A percentile compares a stretch with the other conserved stretches of the same genome.
These are phyloP conservation scores for Stemphylium vesicarium DNA, from an alignment of 2,329 filamentous ascomycete genomes.

Conservation along the genomic window DNA sequence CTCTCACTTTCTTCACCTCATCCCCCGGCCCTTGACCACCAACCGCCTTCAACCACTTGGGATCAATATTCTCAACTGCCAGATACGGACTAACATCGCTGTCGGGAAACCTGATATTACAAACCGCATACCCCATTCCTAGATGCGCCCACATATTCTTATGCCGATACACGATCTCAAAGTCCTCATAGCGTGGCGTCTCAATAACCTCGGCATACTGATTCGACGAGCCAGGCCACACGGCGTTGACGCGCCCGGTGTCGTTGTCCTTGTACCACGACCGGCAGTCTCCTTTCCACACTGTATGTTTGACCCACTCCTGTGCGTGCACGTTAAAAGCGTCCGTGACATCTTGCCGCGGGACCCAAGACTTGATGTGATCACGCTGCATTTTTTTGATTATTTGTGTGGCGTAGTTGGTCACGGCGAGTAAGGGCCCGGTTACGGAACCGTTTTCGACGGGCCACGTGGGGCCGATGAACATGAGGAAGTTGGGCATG, in stretches of 20 bases:
- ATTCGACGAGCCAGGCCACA: conserved; percentile 60
- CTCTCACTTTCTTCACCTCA: conserved; percentile 21
- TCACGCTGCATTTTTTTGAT: conserved; percentile 57
- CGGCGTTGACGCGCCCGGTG: conserved; percentile 46
- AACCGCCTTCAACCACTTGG: conserved; percentile 49
- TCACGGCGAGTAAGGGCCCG: conserved; percentile 49
- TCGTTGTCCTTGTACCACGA: conserved; percentile 56
- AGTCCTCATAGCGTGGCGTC: conserved; percentile 53
- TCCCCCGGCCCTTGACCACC: conserved; percentile 24
- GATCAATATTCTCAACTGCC: conserved; percentile 51
- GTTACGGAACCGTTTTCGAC: conserved; percentile 56
- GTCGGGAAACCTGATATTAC: conserved; percentile 27
- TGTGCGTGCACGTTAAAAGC: conserved; percentile 54
- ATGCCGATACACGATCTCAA: conserved; percentile 49
- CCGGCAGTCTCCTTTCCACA: conserved; percentile 56
- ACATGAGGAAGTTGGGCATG: conserved; percentile 54
- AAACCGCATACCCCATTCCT: conserved; percentile 50
- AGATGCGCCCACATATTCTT: conserved; percentile 53
- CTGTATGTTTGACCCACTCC: conserved; percentile 58
- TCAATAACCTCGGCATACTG: conserved; percentile 55
- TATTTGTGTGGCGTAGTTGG: conserved; percentile 51
- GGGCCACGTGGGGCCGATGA: conserved; percentile 51
- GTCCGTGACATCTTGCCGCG: conserved; percentile 51
- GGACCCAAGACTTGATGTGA: conserved; percentile 52
- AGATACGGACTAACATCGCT: conserved; percentile 51